phyloP scores from a whole-genome alignment of 371 early-diverging fungal genomes.

The Rhizopus delemar region DNA sequence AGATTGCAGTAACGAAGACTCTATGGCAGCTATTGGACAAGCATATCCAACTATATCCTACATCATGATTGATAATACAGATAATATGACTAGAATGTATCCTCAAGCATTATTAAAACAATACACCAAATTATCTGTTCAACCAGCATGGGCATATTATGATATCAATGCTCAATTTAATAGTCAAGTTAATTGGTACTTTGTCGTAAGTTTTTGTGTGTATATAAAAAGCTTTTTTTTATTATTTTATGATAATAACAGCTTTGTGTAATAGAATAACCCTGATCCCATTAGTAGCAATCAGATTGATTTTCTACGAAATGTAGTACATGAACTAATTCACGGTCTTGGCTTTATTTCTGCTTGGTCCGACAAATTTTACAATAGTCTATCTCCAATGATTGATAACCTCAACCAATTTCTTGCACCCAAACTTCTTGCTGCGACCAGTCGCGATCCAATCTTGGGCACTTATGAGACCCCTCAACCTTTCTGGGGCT shows the following conservation, averaged over 20 bases:
- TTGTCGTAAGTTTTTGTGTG: slow-evolving; percentile 24
- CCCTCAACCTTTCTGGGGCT: slow-evolving; percentile 46
- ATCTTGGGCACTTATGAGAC: slow-evolving; percentile 6
- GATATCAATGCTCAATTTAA: slow-evolving; percentile 71
- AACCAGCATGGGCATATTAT: slow-evolving; percentile 34
- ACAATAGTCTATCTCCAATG: slow-evolving; percentile 23
- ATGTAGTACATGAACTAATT: slow-evolving; percentile 62
- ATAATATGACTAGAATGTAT: slow-evolving; percentile 54
- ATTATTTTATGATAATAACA: neutral
- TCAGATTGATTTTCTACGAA: slow-evolving; percentile 54
- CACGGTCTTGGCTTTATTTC: slow-evolving; percentile 71
- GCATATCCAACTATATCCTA: slow-evolving; percentile 52
- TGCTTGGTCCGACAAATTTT: slow-evolving; percentile 52
- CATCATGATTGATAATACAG: slow-evolving; percentile 39
- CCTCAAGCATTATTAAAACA: slow-evolving; percentile 72
- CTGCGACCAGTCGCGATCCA: slow-evolving; percentile 2
- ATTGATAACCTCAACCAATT: slow-evolving; percentile 14
- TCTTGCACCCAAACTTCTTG: slow-evolving; percentile 5
- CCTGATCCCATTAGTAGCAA: slow-evolving; percentile 13
- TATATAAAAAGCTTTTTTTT: slow-evolving; percentile 1
- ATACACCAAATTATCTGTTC: slow-evolving; percentile 29
- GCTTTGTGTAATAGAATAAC: slow-evolving; percentile 17
- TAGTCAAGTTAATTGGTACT: slow-evolving; percentile 54
- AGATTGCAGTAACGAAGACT: slow-evolving; percentile 30
- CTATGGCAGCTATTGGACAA: slow-evolving; percentile 38